Evolutionary conservation across 2,329 filamentous ascomycete species (phyloP).

Genomic region (Chaetomium sp.): DNA sequence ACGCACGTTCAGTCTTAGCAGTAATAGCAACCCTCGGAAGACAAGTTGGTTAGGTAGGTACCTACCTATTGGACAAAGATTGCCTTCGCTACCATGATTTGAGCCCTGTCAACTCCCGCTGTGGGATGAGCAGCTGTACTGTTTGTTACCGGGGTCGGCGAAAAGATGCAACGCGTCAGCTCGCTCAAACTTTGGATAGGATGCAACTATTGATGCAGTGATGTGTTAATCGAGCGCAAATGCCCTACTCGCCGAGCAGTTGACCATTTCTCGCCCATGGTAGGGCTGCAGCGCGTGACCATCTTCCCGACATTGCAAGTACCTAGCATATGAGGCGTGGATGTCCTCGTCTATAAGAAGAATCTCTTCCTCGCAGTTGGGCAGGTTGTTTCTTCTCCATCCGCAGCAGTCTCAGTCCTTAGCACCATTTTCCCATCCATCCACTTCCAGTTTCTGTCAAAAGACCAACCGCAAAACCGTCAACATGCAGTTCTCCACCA

Average conservation of each 20-base stretch:
- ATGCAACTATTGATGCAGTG: conserved; percentile 1
- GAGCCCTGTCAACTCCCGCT: background rate
- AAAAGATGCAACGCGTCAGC: background rate
- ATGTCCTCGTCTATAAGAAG: background rate
- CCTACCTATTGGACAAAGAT: too few species aligned
- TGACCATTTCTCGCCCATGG: background rate
- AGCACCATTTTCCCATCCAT: background rate
- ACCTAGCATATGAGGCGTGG: background rate
- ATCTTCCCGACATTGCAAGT: background rate
- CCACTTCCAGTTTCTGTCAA: background rate
- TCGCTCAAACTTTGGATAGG: conserved; percentile 3
- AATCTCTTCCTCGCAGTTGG: background rate
- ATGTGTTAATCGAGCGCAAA: background rate
- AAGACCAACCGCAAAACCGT: background rate
- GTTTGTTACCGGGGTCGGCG: background rate
- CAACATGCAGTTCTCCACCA: background rate
- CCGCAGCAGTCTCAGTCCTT: background rate
- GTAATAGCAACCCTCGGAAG: background rate
- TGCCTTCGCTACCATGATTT: background rate
- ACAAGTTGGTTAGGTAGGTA: background rate
- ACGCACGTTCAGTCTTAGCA: background rate
- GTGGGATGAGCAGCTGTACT: background rate
- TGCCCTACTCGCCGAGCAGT: background rate
- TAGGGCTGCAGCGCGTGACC: background rate
- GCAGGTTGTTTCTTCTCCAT: background rate